Conservation (phyloP, 768 basidiomycete genomes). For the Mycena rosella region DNA sequence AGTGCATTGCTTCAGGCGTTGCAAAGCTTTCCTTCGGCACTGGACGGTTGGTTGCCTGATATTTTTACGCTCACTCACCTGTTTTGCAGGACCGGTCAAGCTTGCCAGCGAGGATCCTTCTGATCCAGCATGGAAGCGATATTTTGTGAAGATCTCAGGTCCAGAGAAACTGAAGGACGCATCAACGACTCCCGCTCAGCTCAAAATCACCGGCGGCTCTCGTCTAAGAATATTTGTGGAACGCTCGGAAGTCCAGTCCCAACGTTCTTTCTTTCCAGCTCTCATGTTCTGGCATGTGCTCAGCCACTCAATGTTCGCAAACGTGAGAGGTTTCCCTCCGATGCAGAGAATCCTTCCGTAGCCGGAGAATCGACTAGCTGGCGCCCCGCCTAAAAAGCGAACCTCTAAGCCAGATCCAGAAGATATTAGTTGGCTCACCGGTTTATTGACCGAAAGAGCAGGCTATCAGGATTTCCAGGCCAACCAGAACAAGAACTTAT, state of each 20-base stretch:
- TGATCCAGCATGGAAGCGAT: conserved; percentile 3
- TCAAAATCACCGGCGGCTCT: not conserved
- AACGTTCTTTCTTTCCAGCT: not conserved
- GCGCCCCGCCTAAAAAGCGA: not conserved
- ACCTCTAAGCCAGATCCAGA: not conserved
- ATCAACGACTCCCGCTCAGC: not conserved
- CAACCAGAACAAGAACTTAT: not conserved
- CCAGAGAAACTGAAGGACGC: not conserved
- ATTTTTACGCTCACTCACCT: too few relatives aligned
- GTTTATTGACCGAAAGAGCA: not conserved
- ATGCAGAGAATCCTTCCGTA: not conserved
- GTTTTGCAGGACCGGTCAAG: not conserved
- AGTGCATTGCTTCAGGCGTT: not conserved
- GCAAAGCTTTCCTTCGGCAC: not conserved
- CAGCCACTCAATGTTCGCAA: not conserved
- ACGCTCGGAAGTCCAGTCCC: not conserved
- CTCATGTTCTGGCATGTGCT: not conserved
- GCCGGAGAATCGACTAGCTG: not conserved
- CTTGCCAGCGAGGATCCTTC: not conserved
- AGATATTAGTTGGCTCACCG: not conserved
- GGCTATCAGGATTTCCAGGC: not conserved
- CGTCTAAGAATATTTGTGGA: not conserved
- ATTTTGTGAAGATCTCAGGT: conserved; percentile 2
- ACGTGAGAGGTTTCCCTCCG: not conserved
- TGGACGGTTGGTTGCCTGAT: not conserved